Base-by-base conservation (phyloP, 179 eudicot genomes). In the Camellia oleifera region DNA sequence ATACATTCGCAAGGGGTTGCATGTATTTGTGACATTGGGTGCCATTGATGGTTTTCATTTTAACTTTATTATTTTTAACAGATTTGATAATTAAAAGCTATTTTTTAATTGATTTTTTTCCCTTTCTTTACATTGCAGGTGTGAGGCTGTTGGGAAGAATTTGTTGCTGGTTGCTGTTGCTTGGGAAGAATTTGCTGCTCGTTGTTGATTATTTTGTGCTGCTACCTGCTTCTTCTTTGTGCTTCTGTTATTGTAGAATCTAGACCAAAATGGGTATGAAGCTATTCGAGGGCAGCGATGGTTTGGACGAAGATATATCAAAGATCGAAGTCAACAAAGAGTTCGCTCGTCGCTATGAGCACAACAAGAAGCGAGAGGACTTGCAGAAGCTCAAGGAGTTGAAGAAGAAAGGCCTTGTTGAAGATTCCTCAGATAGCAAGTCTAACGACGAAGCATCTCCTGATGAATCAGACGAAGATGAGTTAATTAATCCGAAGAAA, bases 321-420 rank as follows among this genome's bases (percentile, higher is more conserved):
- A 88, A 90, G 74, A 91, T 96, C 46, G 88, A 89, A 66, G 85
- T 96, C 56, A 78, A 96, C 82, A 26, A 86, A 18, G 93, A 96
- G 40, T 94, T 81, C 62, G 99, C 98, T 0, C 87, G 89, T 60
- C 90, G 96, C 4, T 92, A 75, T 53, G 98, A 96, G 87, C 92
- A 96, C 87, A 96, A 96, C 85, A 94, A 96, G 78, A 92, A 89
- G 82, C 82, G 98, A 7, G 97, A 95, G 77, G 97, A 95, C 72
- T 79, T 94, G 77, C 94, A 92, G 81, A 82, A 83, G 10, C 83
- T 85, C 20, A 88, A 86, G 10, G 98, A 87, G 85, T 82, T 94
- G 81, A 87, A 92, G 83, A 96, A 89, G 91, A 87, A 85, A 79
- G 99, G 99, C 13, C 67, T 88, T 2, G 50, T 87, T 0, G 63